These are phyloP conservation scores for Penicillium vulpinum DNA, from an alignment of 2,329 filamentous ascomycete genomes.

Conservation along the genomic window DNA sequence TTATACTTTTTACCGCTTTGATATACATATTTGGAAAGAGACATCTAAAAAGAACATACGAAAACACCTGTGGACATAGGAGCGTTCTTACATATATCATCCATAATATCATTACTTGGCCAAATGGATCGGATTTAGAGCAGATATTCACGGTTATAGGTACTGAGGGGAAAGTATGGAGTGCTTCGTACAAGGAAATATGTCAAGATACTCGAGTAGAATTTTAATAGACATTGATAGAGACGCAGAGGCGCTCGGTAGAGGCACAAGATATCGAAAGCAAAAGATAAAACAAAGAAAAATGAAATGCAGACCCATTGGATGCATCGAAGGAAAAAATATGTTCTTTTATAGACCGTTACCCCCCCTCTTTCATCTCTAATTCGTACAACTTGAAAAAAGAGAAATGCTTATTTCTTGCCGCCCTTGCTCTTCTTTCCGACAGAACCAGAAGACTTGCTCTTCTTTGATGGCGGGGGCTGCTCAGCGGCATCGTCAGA, in stretches of 20 bases:
- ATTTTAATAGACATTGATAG: conserved; percentile 10
- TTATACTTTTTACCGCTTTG: background rate
- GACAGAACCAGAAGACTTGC: conserved; percentile 24
- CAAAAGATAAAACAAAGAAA: conserved; percentile 9
- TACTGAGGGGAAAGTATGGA: background rate
- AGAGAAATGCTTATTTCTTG: conserved; percentile 30
- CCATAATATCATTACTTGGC: no score
- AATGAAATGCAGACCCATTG: conserved; percentile 12
- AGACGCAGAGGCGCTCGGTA: conserved; percentile 12
- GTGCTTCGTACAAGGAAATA: background rate
- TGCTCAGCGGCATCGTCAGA: conserved; percentile 33
- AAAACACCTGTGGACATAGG: no score
- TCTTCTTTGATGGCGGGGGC: conserved; percentile 38
- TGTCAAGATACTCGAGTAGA: conserved; percentile 7
- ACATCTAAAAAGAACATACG: background rate
- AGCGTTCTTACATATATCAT: no score
- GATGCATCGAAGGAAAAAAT: conserved; percentile 15
- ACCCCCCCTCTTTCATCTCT: conserved; percentile 17
- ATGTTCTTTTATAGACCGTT: conserved; percentile 19
- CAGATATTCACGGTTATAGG: background rate
- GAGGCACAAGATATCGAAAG: conserved; percentile 14
- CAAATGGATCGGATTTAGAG: no score
- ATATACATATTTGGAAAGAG: background rate
- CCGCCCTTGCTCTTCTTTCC: conserved; percentile 37
- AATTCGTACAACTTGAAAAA: conserved; percentile 15